Conservation (phyloP, 495 filamentous ascomycete genomes). For the Mycothermus thermophilus region DNA sequence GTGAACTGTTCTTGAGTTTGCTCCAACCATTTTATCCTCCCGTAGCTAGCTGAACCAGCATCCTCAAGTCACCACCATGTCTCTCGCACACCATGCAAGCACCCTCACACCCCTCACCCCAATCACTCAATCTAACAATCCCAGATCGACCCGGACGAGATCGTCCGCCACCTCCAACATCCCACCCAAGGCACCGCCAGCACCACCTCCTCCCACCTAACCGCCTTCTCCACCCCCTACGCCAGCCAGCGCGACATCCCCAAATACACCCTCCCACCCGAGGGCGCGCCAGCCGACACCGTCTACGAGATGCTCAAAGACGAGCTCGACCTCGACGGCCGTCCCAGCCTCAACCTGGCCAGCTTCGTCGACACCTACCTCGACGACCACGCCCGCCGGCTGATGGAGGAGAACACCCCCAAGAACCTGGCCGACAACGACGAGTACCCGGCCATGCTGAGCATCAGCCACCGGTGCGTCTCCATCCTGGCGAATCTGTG, state of each 20-base stretch:
- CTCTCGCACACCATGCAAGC: slow-evolving; percentile 16
- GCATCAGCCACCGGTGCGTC: slow-evolving; percentile 57
- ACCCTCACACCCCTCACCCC: neutral
- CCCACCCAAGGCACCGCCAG: slow-evolving; percentile 26
- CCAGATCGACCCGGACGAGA: slow-evolving; percentile 48
- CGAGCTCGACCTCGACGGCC: slow-evolving; percentile 59
- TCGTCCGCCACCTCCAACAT: slow-evolving; percentile 41
- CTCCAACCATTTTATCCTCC: too few relatives aligned
- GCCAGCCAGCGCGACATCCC: slow-evolving; percentile 46
- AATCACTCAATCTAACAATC: slow-evolving; percentile 8
- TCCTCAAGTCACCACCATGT: slow-evolving; percentile 10
- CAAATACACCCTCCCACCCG: slow-evolving; percentile 49
- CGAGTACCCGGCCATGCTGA: slow-evolving; percentile 64
- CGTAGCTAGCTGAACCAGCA: too few relatives aligned
- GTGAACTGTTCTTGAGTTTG: too few relatives aligned
- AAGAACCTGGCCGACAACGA: slow-evolving; percentile 62
- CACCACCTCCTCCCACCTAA: slow-evolving; percentile 30
- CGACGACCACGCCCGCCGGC: slow-evolving; percentile 48
- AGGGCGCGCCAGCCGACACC: slow-evolving; percentile 48
- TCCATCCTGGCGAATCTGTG: slow-evolving; percentile 59
- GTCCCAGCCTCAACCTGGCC: slow-evolving; percentile 58
- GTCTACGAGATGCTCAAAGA: slow-evolving; percentile 59
- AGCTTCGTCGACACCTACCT: slow-evolving; percentile 63
- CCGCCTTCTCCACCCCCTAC: slow-evolving; percentile 52
- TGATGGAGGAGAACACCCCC: slow-evolving; percentile 53